Conservation (phyloP, 78 protist species). For the Dictyostelium capitatum region DNA sequence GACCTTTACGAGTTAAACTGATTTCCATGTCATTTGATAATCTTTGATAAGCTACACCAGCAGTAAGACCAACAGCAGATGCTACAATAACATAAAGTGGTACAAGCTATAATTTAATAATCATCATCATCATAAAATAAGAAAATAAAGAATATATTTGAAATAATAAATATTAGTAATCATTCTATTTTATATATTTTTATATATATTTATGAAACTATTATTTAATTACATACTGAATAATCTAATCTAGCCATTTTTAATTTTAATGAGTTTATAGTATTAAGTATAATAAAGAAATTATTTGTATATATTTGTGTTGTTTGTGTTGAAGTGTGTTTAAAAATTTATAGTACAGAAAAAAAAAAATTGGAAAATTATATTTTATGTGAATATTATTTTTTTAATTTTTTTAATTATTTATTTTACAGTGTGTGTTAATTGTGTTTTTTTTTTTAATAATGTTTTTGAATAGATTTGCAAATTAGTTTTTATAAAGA, state of each 20-base stretch:
- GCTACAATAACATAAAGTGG: conserved; percentile 52
- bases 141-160: not conserved
- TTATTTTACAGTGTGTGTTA: too few relatives aligned
- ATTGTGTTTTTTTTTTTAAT: too few relatives aligned
- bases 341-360: too few relatives aligned
- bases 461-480: too few relatives aligned
- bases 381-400: too few relatives aligned
- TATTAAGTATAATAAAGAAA: not conserved
- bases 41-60: conserved; percentile 41
- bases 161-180: not conserved
- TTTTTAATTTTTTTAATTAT: too few relatives aligned
- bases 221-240: conserved; percentile 12
- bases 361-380: too few relatives aligned
- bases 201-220: not conserved
- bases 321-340: too few relatives aligned
- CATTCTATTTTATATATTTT: not conserved
- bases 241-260: conserved; percentile 22
- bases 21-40: conserved; percentile 50
- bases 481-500: too few relatives aligned
- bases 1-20: conserved; percentile 26
- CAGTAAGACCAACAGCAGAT: conserved; percentile 36
- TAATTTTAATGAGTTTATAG: not conserved
- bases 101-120: too few relatives aligned
- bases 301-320: too few relatives aligned
- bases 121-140: not conserved